Evolutionary conservation across 805 yeast species (phyloP).

Genomic region (Kuraishia piskuri): DNA sequence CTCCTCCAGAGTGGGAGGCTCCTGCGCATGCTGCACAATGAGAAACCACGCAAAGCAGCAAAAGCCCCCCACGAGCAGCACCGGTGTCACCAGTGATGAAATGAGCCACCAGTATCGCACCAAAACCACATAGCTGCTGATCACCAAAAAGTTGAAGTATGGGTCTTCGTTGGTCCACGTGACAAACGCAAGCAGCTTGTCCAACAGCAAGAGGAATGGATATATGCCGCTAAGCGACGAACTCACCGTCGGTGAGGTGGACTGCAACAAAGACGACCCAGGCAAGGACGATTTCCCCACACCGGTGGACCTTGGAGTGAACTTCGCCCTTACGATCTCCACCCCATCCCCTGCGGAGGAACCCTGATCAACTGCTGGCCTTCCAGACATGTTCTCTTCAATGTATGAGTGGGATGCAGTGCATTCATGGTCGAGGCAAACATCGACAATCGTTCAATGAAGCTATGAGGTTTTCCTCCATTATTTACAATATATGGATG

Average conservation of each 20-base stretch:
- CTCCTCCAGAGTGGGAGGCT: slow-evolving; percentile 44
- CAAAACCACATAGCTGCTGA: slow-evolving; percentile 28
- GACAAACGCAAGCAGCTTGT: slow-evolving; percentile 32
- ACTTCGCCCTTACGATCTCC: background rate
- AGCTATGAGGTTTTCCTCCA: no score
- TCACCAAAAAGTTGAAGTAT: slow-evolving; percentile 33
- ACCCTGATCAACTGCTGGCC: background rate
- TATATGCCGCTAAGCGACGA: slow-evolving; percentile 37
- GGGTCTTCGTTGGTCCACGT: slow-evolving; percentile 51
- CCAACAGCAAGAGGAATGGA: slow-evolving; percentile 37
- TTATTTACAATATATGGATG: no score
- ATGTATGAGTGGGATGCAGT: no score
- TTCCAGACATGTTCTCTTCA: background rate
- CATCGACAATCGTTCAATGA: no score
- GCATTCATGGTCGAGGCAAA: no score
- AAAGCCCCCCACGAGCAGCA: slow-evolving; percentile 25
- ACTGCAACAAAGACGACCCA: slow-evolving; percentile 12
- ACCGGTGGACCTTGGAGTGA: background rate
- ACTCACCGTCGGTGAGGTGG: slow-evolving; percentile 33
- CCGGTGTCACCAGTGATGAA: slow-evolving; percentile 29
- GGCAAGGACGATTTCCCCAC: background rate
- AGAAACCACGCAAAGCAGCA: slow-evolving; percentile 37
- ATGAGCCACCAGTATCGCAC: slow-evolving; percentile 35
- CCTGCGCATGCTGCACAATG: slow-evolving; percentile 18
- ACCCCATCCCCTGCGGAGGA: background rate